A percentile compares a stretch with the other conserved stretches of the same genome.
Evolutionary conservation across 306 rosid species (phyloP).

Genomic region (Hippophae rhamnoides): DNA sequence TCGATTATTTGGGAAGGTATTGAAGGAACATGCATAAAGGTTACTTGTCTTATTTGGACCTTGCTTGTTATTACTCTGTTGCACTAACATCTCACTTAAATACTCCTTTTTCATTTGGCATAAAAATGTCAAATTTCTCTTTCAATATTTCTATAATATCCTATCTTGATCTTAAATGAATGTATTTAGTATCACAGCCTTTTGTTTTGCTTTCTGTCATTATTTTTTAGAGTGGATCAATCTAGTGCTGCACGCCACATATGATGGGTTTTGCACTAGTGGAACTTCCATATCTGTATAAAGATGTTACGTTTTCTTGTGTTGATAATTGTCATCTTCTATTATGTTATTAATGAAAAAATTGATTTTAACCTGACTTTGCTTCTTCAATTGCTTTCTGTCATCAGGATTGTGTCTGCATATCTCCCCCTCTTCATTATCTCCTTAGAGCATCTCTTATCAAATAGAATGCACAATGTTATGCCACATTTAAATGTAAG

Average conservation of each 20-base stretch:
- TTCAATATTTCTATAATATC: background rate
- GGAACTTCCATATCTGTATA: background rate
- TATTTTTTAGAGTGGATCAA: background rate
- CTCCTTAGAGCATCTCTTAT: too few relatives aligned
- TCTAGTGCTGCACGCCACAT: background rate
- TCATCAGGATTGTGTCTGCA: too few relatives aligned
- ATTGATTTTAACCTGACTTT: too few relatives aligned
- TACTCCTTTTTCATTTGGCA: background rate
- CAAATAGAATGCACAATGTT: background rate
- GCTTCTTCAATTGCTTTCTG: too few relatives aligned
- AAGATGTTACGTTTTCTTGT: background rate
- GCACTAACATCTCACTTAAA: background rate
- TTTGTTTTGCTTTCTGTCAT: background rate
- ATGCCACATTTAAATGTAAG: background rate
- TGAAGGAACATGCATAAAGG: background rate
- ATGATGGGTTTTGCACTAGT: background rate
- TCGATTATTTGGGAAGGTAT: slow-evolving; percentile 19
- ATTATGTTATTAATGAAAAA: too few relatives aligned
- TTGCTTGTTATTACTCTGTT: background rate
- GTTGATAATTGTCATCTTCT: background rate
- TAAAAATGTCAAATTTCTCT: background rate
- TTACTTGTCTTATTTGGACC: background rate
- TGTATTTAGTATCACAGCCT: background rate
- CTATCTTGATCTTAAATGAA: background rate
- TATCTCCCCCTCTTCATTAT: too few relatives aligned